Evolutionary conservation across 2,329 filamentous ascomycete genomes (phyloP), one percentile per base, ranked within the genome.

Genomic region (Herpotrichia juniperi): DNA sequence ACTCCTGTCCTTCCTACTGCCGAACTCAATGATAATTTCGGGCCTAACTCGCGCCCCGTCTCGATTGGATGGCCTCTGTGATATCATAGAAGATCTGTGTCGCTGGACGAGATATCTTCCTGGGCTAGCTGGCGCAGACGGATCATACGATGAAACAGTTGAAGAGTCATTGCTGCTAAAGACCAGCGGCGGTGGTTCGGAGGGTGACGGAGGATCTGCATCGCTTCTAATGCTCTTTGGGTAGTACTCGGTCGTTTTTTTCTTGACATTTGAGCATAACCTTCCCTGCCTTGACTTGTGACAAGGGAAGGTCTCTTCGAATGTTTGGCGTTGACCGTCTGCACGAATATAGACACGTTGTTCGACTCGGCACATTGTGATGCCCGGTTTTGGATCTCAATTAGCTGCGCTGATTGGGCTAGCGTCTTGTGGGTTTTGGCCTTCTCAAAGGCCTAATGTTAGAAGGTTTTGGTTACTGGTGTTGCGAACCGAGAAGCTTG

Each of bases 331-430:
- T 25, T 58, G 51, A 42, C 69, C 69, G 43, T 69, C 64, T 21
- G 56, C 12, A 21, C 50, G 34, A 48, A 65, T 56, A 48, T 69
- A 69, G 42, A 68, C 42, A 14, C 58, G 61, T 46, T 69, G 63
- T 31, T 71, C 64, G 25, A 72, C 54, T 37, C 64, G 57, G 49
- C 70, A 73, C 70, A 73, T 73, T 22, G 51, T 56, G 52, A 42
- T 35, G 34, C 49, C 32, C 30, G 47, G 24, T 1, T 24, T 24
- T 19, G 17, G n/a, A n/a, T n/a, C n/a, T n/a, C n/a, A n/a, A n/a
- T n/a, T n/a, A n/a, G n/a, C n/a, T n/a, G n/a, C n/a, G n/a, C n/a
- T n/a, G n/a, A n/a, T n/a, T n/a, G n/a, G n/a, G n/a, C n/a, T n/a
- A n/a, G n/a, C n/a, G n/a, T n/a, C n/a, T n/a, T n/a, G n/a, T n/a